These are phyloP conservation scores for Holtermanniella nyarrowii DNA, from an alignment of 768 basidiomycete genomes.

Conservation along the genomic window DNA sequence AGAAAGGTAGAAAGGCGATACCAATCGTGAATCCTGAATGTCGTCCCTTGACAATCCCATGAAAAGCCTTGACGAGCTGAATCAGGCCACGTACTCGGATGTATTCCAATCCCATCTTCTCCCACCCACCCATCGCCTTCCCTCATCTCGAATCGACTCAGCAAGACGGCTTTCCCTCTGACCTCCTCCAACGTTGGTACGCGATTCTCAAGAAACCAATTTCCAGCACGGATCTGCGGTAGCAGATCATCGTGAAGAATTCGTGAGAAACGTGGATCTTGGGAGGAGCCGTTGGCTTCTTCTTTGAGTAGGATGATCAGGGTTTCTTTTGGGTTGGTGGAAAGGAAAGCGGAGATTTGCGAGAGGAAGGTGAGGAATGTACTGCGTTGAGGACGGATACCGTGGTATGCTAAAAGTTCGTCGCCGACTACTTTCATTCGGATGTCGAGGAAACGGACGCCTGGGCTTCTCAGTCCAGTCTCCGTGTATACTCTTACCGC, in stretches of 20 bases:
- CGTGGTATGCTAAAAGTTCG: slow-evolving; percentile 63
- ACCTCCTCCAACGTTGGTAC: slow-evolving; percentile 74
- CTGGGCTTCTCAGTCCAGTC: slow-evolving; percentile 2
- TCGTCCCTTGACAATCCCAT: slow-evolving; percentile 50
- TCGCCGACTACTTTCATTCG: slow-evolving; percentile 59
- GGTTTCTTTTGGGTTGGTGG: slow-evolving; percentile 56
- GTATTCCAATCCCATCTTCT: slow-evolving; percentile 62
- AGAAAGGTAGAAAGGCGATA: slow-evolving; percentile 69
- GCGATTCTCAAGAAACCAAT: slow-evolving; percentile 75
- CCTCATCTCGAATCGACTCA: slow-evolving; percentile 64
- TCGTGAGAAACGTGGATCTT: slow-evolving; percentile 43
- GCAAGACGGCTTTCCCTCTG: slow-evolving; percentile 70
- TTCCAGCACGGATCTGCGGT: slow-evolving; percentile 49
- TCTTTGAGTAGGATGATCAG: slow-evolving; percentile 83
- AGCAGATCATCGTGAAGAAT: slow-evolving; percentile 51
- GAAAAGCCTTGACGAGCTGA: slow-evolving; percentile 60
- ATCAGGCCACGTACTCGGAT: slow-evolving; percentile 78
- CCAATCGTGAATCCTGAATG: slow-evolving; percentile 79
- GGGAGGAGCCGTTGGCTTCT: slow-evolving; percentile 43
- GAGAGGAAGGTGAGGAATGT: slow-evolving; percentile 58
- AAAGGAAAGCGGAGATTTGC: slow-evolving; percentile 56
- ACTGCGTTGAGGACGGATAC: slow-evolving; percentile 59
- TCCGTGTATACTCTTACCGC: slow-evolving; percentile 45
- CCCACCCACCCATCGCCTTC: slow-evolving; percentile 27
- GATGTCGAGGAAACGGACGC: slow-evolving; percentile 61